phyloP scores from a whole-genome alignment of 1,284 basidiomycete species.

The Austroboletus niveus region DNA sequence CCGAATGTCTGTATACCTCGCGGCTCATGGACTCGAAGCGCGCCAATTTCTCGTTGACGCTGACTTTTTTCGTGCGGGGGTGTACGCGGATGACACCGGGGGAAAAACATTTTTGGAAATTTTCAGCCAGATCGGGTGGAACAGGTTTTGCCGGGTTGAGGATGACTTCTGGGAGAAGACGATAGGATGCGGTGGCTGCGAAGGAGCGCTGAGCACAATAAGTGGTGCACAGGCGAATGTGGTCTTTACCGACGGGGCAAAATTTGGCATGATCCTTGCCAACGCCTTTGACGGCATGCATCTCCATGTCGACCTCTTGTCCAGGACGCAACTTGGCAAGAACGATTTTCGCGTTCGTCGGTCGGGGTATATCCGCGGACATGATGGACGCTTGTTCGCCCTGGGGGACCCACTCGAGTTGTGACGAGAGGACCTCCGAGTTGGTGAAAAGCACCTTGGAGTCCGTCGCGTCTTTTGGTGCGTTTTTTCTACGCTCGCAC shows the following conservation, averaged over 20 bases:
- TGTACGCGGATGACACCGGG: constrained; percentile 84
- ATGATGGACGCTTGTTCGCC: constrained; percentile 78
- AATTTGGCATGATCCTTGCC: constrained; percentile 98
- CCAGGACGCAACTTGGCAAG: constrained; percentile 94
- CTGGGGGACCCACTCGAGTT: constrained; percentile 81
- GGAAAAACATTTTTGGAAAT: constrained; percentile 89
- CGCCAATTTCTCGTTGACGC: constrained; percentile 62
- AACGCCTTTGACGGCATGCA: constrained; percentile 94
- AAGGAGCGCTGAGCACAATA: background rate
- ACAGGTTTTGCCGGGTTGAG: constrained; percentile 65
- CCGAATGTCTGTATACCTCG: constrained; percentile 90
- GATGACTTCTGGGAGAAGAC: constrained; percentile 85
- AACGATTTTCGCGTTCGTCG: constrained; percentile 85
- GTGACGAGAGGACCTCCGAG: constrained; percentile 73
- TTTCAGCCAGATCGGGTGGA: constrained; percentile 61
- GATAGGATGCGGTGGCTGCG: constrained; percentile 91
- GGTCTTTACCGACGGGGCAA: constrained; percentile 84
- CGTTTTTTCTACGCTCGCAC: constrained; percentile 64
- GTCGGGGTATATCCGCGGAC: constrained; percentile 52
- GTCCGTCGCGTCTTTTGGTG: constrained; percentile 57
- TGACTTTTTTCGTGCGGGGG: constrained; percentile 52
- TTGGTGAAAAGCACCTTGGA: constrained; percentile 69
- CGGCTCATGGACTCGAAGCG: constrained; percentile 90
- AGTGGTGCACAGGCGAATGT: background rate
- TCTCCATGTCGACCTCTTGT: constrained; percentile 79